Percentiles rank a stretch among this genome's conserved stretches.
These are phyloP conservation scores for Boehmeria nivea DNA, from an alignment of 306 rosid species.

Conservation along the genomic window DNA sequence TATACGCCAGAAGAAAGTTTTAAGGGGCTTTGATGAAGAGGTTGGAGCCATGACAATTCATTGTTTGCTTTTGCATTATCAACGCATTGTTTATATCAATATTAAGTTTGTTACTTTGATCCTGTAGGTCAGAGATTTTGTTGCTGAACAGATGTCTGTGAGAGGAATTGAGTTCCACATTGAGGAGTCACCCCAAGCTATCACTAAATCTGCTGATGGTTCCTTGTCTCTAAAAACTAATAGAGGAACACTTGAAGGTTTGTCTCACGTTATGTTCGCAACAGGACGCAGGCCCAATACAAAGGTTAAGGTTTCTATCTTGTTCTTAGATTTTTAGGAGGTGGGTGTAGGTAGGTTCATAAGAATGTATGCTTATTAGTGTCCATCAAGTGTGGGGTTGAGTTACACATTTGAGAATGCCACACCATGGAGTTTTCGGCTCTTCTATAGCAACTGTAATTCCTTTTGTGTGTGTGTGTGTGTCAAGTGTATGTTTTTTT, in stretches of 20 bases:
- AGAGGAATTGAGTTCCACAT: conserved; percentile 81
- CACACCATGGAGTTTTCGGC: neutral
- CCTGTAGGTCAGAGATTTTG: conserved; percentile 81
- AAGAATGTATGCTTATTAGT: conserved; percentile 10
- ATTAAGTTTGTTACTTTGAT: conserved; percentile 18
- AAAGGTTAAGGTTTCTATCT: conserved; percentile 36
- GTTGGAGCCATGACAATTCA: conserved; percentile 28
- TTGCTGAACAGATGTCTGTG: conserved; percentile 74
- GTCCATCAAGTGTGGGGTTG: neutral
- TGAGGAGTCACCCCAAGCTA: conserved; percentile 81
- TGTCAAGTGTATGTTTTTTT: neutral
- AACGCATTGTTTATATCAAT: conserved; percentile 1
- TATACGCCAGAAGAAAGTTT: conserved; percentile 78
- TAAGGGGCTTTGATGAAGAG: conserved; percentile 98
- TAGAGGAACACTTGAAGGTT: conserved; percentile 76
- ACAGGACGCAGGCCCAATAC: conserved; percentile 95
- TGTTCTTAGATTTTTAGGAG: neutral
- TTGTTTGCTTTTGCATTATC: conserved; percentile 5
- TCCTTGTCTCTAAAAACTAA: conserved; percentile 82
- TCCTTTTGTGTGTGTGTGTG: neutral
- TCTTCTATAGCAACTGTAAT: neutral
- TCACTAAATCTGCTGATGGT: conserved; percentile 69
- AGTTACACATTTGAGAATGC: conserved; percentile 9
- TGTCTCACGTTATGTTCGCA: conserved; percentile 93
- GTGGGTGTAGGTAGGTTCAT: neutral